Evolutionary conservation across 192 early-diverging fungal genomes (phyloP).

Genomic region (Coemansia sp.): DNA sequence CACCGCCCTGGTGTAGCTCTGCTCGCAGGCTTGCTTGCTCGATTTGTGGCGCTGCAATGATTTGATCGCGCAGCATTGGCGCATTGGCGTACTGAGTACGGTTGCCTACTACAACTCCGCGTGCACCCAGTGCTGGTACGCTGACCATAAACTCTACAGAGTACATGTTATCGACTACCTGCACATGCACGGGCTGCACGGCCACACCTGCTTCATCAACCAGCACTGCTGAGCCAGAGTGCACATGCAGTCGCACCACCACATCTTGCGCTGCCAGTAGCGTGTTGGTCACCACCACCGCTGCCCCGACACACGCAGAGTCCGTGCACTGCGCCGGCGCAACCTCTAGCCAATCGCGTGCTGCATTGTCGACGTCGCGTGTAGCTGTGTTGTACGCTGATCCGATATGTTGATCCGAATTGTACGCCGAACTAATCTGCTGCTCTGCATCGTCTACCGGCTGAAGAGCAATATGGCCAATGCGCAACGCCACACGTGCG

Average conservation of each 20-base stretch:
- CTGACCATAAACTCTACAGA: conserved; percentile 34
- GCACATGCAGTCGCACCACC: conserved; percentile 34
- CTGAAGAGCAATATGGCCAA: conserved; percentile 9
- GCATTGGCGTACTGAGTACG: background rate
- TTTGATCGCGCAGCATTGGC: background rate
- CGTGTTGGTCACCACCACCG: conserved; percentile 32
- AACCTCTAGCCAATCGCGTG: conserved; percentile 9
- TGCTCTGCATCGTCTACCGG: background rate
- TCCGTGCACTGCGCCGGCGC: background rate
- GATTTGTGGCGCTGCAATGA: background rate
- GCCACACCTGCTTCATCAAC: conserved; percentile 14
- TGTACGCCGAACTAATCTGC: background rate
- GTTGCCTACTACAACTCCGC: conserved; percentile 19
- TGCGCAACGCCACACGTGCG: conserved; percentile 14
- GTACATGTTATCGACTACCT: background rate
- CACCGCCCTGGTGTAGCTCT: conserved; percentile 16
- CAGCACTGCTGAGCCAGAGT: conserved; percentile 8
- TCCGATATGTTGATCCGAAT: background rate
- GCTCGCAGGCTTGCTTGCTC: background rate
- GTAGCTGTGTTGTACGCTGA: conserved; percentile 21
- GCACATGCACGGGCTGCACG: conserved; percentile 4
- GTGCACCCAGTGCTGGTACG: conserved; percentile 27
- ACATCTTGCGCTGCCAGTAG: conserved; percentile 22
- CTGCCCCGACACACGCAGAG: background rate
- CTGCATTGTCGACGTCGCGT: background rate